phyloP scores from a whole-genome alignment of 495 filamentous ascomycete species.

The Staphylotrichum longicolle region DNA sequence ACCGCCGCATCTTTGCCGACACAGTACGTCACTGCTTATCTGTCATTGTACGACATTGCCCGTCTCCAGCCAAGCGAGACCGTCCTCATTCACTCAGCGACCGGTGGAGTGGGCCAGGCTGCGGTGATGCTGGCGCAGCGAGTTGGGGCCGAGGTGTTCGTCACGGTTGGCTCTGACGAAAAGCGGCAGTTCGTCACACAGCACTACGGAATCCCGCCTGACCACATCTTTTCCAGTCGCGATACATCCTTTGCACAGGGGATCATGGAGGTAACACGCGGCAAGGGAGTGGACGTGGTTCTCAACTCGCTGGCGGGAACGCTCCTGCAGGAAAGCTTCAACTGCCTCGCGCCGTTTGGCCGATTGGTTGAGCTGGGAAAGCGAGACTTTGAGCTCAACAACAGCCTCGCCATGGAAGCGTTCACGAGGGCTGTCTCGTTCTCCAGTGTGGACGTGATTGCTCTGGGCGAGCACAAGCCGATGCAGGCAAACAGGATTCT shows the following conservation, averaged over 20 bases:
- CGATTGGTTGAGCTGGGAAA: slow-evolving; percentile 59
- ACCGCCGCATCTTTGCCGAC: slow-evolving; percentile 52
- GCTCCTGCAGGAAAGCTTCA: slow-evolving; percentile 52
- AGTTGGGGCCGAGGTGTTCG: slow-evolving; percentile 54
- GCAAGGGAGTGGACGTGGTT: slow-evolving; percentile 57
- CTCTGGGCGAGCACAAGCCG: slow-evolving; percentile 27
- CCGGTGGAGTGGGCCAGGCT: slow-evolving; percentile 58
- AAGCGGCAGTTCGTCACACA: slow-evolving; percentile 46
- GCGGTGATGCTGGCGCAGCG: slow-evolving; percentile 53
- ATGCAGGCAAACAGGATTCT: slow-evolving; percentile 40
- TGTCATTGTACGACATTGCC: slow-evolving; percentile 43
- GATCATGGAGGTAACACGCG: slow-evolving; percentile 46
- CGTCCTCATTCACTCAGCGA: slow-evolving; percentile 59
- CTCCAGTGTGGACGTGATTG: slow-evolving; percentile 34
- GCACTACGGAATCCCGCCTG: slow-evolving; percentile 47
- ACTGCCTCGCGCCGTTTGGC: slow-evolving; percentile 55
- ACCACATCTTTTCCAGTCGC: slow-evolving; percentile 53
- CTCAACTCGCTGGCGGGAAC: slow-evolving; percentile 59
- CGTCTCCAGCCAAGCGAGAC: slow-evolving; percentile 48
- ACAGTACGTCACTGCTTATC: slow-evolving; percentile 54
- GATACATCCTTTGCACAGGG: slow-evolving; percentile 42
- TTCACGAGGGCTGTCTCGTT: slow-evolving; percentile 40
- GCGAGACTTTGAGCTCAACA: slow-evolving; percentile 39
- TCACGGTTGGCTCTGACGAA: slow-evolving; percentile 51
- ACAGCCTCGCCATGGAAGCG: slow-evolving; percentile 40